Percentiles rank a stretch among this genome's conserved stretches.
phyloP scores from a whole-genome alignment of 2,329 filamentous ascomycete genomes.

The Orbilia brochopaga region DNA sequence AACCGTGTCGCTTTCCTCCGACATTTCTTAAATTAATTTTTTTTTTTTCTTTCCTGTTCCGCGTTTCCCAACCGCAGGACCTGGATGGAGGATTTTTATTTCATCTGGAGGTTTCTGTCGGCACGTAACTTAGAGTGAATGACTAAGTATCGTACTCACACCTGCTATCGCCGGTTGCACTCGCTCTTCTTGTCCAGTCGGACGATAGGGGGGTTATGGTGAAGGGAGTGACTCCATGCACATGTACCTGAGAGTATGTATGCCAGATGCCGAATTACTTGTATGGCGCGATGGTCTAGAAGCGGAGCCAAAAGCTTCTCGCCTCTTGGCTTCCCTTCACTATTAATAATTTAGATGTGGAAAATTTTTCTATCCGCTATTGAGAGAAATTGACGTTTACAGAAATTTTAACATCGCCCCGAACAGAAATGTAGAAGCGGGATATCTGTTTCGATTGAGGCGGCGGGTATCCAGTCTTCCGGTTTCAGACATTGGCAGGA shows the following conservation, averaged over 20 bases:
- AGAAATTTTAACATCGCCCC: too few species aligned
- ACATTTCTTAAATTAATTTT: background rate
- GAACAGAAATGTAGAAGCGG: too few species aligned
- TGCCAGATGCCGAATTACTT: too few species aligned
- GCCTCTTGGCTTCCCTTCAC: background rate
- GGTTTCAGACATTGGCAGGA: conserved; percentile 30
- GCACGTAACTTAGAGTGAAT: background rate
- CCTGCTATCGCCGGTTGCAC: background rate
- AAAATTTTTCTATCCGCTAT: background rate
- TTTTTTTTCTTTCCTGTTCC: background rate
- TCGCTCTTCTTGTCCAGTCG: background rate
- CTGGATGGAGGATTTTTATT: too few species aligned
- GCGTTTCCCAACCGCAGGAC: too few species aligned
- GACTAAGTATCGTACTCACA: background rate
- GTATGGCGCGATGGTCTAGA: background rate
- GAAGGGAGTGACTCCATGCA: background rate
- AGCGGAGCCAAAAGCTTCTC: background rate
- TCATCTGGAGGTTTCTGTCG: too few species aligned
- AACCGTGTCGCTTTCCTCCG: background rate
- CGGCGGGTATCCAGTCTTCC: conserved; percentile 27
- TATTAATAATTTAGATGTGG: background rate
- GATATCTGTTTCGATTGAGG: too few species aligned
- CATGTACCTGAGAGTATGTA: too few species aligned
- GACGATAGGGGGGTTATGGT: background rate
- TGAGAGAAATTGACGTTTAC: too few species aligned